Base-by-base conservation (phyloP, 2,329 filamentous ascomycete species). In the Colletotrichum sp. region DNA sequence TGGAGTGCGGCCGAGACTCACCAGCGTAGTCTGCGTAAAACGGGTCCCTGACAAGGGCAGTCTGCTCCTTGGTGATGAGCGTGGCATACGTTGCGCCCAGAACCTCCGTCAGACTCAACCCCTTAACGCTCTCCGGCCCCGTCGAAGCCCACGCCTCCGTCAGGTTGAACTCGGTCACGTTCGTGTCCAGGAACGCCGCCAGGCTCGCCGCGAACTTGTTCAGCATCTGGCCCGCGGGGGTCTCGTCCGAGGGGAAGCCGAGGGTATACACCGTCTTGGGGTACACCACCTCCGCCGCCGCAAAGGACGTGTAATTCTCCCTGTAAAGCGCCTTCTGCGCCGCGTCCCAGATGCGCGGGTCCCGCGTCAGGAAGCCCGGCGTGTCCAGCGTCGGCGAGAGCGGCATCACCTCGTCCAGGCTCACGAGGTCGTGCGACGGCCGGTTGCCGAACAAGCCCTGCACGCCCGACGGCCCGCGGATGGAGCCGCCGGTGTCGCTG, bases 371-470 rank as follows among this genome's bases (percentile, higher is more conserved):
- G 67, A 89, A 84, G 0, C 87, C 88, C 0, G 86, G 81, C 0
- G 88, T 90, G 67, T 90, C 88, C 18, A 88, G 82, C 0, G 81
- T 80, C 0, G 85, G 81, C 0, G 83, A 84, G 2, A 90, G 78
- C 1, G 88, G 86, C 76, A 88, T 82, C 5, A 86, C 86, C 4
- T 84, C 78, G n/a, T 87, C 85, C 0, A 89, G 80, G 0, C 78
- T 78, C 6, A 88, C 85, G 6, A 87, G 80, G 0, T 81, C 85
- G 8, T 86, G 85, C 62, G 84, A 85, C 1, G 88, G 88, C 0
- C 88, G 82, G 75, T 88, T 87, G 0, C 87, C 89, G 44, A 87
- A 89, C 0, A 87, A 75, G 1, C 88, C 88, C 26, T 86, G 83
- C 1, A 83, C 81, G 0, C 81, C 82, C 3, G 87, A 85, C 0